These are phyloP conservation scores for Taiozyma sp. DNA, from an alignment of 1,139 yeast genomes.

Conservation along the genomic window DNA sequence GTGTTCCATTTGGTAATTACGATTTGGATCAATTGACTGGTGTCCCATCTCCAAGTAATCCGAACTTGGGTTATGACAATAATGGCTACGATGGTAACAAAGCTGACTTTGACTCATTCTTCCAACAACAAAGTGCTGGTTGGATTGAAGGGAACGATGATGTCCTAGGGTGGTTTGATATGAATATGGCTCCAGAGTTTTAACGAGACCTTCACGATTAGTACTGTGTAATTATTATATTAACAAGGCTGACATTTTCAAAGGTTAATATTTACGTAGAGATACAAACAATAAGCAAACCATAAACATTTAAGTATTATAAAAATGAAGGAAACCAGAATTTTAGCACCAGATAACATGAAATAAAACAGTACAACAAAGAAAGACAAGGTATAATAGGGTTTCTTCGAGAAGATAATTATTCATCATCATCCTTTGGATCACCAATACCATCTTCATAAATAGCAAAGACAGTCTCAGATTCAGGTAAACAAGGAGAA, in stretches of 20 bases:
- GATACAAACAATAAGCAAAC: not conserved
- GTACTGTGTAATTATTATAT: not conserved
- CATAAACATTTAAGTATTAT: not conserved
- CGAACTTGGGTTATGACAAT: constrained; percentile 12
- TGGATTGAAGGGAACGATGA: constrained; percentile 87
- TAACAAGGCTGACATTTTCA: not conserved
- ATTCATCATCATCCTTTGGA: constrained; percentile 73
- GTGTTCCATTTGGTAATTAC: constrained; percentile 4
- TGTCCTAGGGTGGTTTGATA: constrained; percentile 94
- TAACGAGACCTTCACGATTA: constrained; percentile 18
- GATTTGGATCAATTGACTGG: constrained; percentile 14
- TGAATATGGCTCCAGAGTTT: constrained; percentile 55
- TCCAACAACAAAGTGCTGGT: constrained; percentile 79
- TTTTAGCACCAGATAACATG: not conserved
- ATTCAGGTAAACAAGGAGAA: constrained; percentile 93
- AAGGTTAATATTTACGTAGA: not conserved
- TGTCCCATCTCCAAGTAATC: constrained; percentile 7
- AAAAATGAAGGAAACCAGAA: not conserved
- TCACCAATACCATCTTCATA: constrained; percentile 98
- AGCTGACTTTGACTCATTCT: constrained; percentile 33
- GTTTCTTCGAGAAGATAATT: not conserved
- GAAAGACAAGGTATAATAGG: not conserved
- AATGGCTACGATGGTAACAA: constrained; percentile 1
- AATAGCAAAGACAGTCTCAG: constrained; percentile 92
- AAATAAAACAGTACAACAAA: not conserved